Evolutionary conservation across 2,329 filamentous ascomycete genomes (phyloP), one percentile per base, ranked within the genome.

Genomic region (Lachnellula cervina): DNA sequence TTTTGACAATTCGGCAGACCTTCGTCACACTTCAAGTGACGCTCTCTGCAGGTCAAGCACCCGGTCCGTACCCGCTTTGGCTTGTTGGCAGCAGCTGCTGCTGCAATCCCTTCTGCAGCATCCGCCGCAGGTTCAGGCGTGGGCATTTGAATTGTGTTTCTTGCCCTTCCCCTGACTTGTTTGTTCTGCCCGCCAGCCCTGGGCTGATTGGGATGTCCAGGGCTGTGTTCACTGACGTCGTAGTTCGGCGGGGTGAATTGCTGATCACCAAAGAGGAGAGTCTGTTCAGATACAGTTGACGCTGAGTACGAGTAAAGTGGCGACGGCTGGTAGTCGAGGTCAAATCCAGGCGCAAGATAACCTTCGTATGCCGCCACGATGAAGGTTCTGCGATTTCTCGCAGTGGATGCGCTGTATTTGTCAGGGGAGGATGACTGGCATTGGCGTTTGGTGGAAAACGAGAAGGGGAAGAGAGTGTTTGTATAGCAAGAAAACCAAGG

Each of bases 1-100:
- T 97, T 97, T 65, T 88, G 77, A 61, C 80, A 84, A 37, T 79
- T 73, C 4, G 80, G 81, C 4, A 73, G 65, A 19, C 67, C 86
- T 71, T 96, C 90, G 68, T 96, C 92, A 71, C 92, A 96, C 72
- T 96, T 96, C 51, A 96, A 76, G 76, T 96, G 92, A 47, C 91
- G 79, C 71, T 96, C 89, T 63, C 92, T 81, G 72, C 92, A 97
- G 2, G 92, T 97, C 62, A 96, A 75, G 70, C 92, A 97, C 38
- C 92, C 92, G 3, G 92, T 97, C 47, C 93, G 84, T 17, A 95
- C 90, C 61, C 92, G 80, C 73, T 87, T 93, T n/a, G 90, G 85
- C 71, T 92, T 93, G 53, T 51, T 69, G 28, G 61, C 60, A 48
- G 58, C 60, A 13, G 55, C 53, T 8, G 45, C 51, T 19, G 56